Evolutionary conservation across 2,329 filamentous ascomycete genomes (phyloP), one percentile per base, ranked within the genome.

Genomic region (Fusarium brevicatenulatum): DNA sequence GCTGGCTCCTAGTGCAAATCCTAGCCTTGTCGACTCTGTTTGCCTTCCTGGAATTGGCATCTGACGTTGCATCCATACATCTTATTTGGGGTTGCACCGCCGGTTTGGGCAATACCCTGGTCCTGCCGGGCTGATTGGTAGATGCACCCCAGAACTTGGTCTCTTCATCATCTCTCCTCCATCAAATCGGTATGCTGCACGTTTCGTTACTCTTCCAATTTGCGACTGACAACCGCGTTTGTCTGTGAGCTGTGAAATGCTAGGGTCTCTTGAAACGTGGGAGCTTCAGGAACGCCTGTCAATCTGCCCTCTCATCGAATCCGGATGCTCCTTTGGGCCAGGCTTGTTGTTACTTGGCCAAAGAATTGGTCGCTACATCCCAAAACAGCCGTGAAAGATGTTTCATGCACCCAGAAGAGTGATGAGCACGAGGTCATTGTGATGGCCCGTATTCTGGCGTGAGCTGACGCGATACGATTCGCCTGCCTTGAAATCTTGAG

Each of bases 171-270:
- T 75, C 63, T 78, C 67, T 70, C n/a, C 46, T 70, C 65, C 62
- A 65, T 75, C 76, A 78, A 78, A 78, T 78, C 75, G 76, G 66
- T 74, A 66, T 58, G 58, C 63, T 66, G 76, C 76, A 77, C 76
- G 76, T 78, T 78, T 76, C 70, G 61, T 58, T 61, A 28, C 63
- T 56, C 55, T 65, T 66, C 63, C 36, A 68, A 66, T 58, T 67
- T 66, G 75, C 65, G 59, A 73, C 70, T 68, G 55, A 57, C 58
- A 72, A 47, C 68, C 72, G 67, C 68, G 68, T 71, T 55, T 62
- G 18, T 68, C 21, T 54, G 30, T 74, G 71, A 59, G 55, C 47
- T 73, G 56, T 58, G 47, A 39, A 39, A 44, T 61, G 23, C 68
- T 47, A 61, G 67, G 65, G 68, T 64, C 46, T 63, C 62, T 71